Evolutionary conservation across 179 eudicot genomes (phyloP).

Genomic region (Silene noctiflora): DNA sequence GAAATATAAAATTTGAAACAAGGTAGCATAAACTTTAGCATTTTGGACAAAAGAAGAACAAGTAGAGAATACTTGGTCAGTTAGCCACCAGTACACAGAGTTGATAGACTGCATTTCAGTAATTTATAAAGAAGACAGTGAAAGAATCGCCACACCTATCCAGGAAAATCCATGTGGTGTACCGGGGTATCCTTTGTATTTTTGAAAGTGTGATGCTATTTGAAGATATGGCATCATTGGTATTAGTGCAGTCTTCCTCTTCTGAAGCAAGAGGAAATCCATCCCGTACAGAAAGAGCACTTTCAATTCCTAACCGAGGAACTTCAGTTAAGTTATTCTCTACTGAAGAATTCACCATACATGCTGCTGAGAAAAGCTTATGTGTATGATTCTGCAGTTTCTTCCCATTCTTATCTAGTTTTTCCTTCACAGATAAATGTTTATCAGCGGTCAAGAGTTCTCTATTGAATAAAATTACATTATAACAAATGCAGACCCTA

Average conservation of each 20-base stretch:
- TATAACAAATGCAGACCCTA: background rate
- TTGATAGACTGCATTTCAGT: background rate
- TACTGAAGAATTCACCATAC: conserved; percentile 17
- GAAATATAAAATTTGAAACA: background rate
- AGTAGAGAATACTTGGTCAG: background rate
- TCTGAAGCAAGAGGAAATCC: conserved; percentile 46
- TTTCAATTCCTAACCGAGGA: conserved; percentile 46
- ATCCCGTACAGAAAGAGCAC: conserved; percentile 42
- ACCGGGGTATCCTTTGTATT: conserved; percentile 65
- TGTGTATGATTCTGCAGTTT: conserved; percentile 49
- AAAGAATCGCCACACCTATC: conserved; percentile 44
- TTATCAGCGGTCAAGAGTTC: conserved; percentile 17
- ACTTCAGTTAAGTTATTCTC: conserved; percentile 29
- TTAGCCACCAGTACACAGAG: conserved; percentile 1
- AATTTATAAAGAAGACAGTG: conserved; percentile 1
- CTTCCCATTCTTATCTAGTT: conserved; percentile 47
- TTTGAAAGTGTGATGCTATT: conserved; percentile 56
- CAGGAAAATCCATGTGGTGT: conserved; percentile 80
- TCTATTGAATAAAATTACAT: background rate
- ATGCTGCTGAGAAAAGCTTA: conserved; percentile 32
- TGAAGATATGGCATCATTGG: conserved; percentile 47
- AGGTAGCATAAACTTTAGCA: conserved; percentile 7
- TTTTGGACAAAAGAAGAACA: background rate
- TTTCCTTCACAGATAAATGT: conserved; percentile 52
- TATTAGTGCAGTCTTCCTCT: conserved; percentile 42